Evolutionary conservation across 2,329 filamentous ascomycete genomes (phyloP).

Genomic region (Venturia nashicola): DNA sequence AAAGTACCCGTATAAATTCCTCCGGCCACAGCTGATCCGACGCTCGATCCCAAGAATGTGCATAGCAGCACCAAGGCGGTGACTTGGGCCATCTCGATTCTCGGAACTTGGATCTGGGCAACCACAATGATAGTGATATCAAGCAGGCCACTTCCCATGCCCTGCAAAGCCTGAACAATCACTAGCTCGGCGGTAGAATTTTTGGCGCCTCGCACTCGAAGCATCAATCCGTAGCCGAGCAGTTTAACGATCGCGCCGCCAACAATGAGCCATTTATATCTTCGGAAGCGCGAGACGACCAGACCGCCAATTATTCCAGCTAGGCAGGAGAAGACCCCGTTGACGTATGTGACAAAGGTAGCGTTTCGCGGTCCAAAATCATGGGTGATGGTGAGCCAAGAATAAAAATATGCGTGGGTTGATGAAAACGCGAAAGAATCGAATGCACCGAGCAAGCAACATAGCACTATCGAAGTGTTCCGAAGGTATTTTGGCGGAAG

Average conservation of each 20-base stretch:
- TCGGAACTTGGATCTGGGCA: slow-evolving; percentile 33
- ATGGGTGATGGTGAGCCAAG: slow-evolving; percentile 34
- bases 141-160: slow-evolving; percentile 35
- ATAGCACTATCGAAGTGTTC: slow-evolving; percentile 27
- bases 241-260: slow-evolving; percentile 29
- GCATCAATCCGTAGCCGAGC: slow-evolving; percentile 39
- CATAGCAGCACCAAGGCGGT: slow-evolving; percentile 34
- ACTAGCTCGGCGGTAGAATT: slow-evolving; percentile 35
- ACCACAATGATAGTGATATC: slow-evolving; percentile 31
- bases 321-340: slow-evolving; percentile 31
- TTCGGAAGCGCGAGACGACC: not conserved
- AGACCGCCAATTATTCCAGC: slow-evolving; percentile 28
- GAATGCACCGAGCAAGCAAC: slow-evolving; percentile 28
- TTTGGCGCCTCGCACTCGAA: slow-evolving; percentile 31
- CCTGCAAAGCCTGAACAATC: slow-evolving; percentile 36
- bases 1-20: slow-evolving; percentile 39
- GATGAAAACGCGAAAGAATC: slow-evolving; percentile 32
- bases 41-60: slow-evolving; percentile 28
- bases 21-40: slow-evolving; percentile 32
- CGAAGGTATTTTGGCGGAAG: slow-evolving; percentile 35
- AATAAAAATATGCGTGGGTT: slow-evolving; percentile 37
- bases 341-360: slow-evolving; percentile 26
- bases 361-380: slow-evolving; percentile 28
- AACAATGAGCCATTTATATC: slow-evolving; percentile 36
- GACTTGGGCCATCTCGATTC: slow-evolving; percentile 35